Conservation (phyloP, 768 basidiomycete species). For the Boletales sp. region DNA sequence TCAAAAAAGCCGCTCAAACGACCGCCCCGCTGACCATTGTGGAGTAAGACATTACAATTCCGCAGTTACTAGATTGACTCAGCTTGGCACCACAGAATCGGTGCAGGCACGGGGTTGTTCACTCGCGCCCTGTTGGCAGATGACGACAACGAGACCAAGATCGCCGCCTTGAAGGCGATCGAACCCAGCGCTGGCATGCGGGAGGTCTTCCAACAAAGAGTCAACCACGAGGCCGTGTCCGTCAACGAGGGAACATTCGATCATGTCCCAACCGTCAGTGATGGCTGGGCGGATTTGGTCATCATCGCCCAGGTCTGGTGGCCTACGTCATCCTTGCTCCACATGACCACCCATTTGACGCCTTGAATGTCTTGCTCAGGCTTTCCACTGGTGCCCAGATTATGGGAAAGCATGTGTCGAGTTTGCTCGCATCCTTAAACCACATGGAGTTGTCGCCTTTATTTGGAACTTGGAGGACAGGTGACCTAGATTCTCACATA, state of each 20-base stretch:
- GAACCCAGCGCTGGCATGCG: conserved; percentile 93
- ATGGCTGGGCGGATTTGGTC: conserved; percentile 75
- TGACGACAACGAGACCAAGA: conserved; percentile 45
- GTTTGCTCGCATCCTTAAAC: conserved; percentile 77
- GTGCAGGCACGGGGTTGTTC: conserved; percentile 86
- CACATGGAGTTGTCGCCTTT: conserved; percentile 63
- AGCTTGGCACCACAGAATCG: conserved; percentile 48
- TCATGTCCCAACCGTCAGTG: conserved; percentile 46
- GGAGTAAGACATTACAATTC: conserved; percentile 50
- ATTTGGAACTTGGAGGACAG: conserved; percentile 94
- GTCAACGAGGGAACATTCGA: conserved; percentile 71
- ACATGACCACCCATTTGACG: conserved; percentile 2
- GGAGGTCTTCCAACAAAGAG: conserved; percentile 54
- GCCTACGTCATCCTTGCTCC: neutral
- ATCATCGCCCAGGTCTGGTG: conserved; percentile 65
- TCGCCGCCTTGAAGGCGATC: conserved; percentile 60
- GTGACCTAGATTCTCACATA: conserved; percentile 26
- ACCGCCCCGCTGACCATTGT: conserved; percentile 53
- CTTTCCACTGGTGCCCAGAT: conserved; percentile 92
- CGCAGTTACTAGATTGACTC: neutral
- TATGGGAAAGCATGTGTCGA: conserved; percentile 68
- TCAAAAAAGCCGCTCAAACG: conserved; percentile 45
- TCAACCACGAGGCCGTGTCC: conserved; percentile 50
- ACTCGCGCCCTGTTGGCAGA: conserved; percentile 75
- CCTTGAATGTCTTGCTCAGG: conserved; percentile 42